Base-by-base conservation (phyloP, 2,329 filamentous ascomycete species). In the Graphiopsis chlorocephala region DNA sequence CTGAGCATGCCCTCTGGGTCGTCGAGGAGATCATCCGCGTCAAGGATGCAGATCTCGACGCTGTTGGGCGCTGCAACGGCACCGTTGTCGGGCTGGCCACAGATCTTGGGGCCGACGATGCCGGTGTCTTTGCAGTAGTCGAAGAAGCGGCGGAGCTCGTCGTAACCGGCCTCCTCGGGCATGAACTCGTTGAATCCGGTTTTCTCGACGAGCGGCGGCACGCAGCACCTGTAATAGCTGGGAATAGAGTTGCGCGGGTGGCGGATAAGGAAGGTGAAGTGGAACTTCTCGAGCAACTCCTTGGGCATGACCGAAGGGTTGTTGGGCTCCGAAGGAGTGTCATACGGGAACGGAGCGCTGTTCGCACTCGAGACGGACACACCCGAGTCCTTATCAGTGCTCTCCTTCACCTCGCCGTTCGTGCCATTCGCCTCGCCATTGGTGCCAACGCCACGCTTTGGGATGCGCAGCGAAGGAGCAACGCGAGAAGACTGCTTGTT, bases 241-340 rank as follows among this genome's bases (percentile, higher is more conserved):
- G 95, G 95, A 69, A 98, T 93, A 72, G 91, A 90, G 75, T 88
- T 88, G 72, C 92, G 88, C n/a, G 95, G 95, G 77, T 98, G 93
- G 64, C 95, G 93, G 82, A 99, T 98, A 68, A 98, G 85, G 80
- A 99, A 98, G 25, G 93, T 92, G 81, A 94, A 98, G 78, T 97
- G 93, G 80, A 96, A 98, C 70, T 87, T 84, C 73, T 87, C 85
- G 65, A 98, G 83, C 65, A 92, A 81, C 31, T 87, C 86, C 29
- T 86, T 79, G 2, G 95, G 95, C 59, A 98, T 80, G 28, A 96
- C 89, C 0, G 93, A 96, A 1, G 93, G 94, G 78, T 98, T 98
- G 64, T 83, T 83, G 2, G 85, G 81, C 78, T 94, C 89, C 3
- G 80, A 74, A 35, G 78, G 76, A 2, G 86, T 88, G 66, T 79